A percentile compares a stretch with the other conserved stretches of the same genome.
These are phyloP conservation scores for Pseudogymnoascus sp. DNA, from an alignment of 2,329 filamentous ascomycete species.

Conservation along the genomic window DNA sequence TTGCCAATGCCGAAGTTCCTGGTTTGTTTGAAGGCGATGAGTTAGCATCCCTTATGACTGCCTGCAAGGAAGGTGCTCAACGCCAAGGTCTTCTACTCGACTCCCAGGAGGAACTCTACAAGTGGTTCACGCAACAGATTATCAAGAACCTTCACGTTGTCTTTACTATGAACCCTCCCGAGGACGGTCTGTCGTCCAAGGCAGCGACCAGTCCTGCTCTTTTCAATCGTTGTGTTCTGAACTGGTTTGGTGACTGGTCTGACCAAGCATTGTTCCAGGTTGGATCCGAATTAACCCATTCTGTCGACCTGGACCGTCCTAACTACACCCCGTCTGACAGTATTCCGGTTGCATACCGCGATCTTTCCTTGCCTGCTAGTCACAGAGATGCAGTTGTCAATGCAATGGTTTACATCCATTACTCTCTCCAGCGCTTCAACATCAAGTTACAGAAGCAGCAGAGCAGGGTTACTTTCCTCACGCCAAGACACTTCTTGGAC, in stretches of 20 bases:
- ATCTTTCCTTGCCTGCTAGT: constrained; percentile 73
- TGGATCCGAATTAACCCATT: constrained; percentile 87
- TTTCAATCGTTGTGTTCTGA: constrained; percentile 99
- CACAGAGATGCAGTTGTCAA: constrained; percentile 93
- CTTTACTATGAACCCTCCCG: constrained; percentile 99
- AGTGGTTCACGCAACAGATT: constrained; percentile 99
- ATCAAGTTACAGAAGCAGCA: constrained; percentile 82
- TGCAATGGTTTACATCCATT: constrained; percentile 97
- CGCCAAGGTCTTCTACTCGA: constrained; percentile 90
- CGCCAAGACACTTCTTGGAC: constrained; percentile 92
- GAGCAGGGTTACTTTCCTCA: constrained; percentile 85
- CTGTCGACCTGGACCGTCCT: constrained; percentile 86
- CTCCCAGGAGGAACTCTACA: constrained; percentile 98
- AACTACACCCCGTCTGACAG: constrained; percentile 83
- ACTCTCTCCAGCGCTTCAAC: constrained; percentile 89
- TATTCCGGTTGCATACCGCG: constrained; percentile 86
- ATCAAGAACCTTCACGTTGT: constrained; percentile 98
- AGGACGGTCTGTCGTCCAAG: constrained; percentile 90
- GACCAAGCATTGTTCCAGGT: constrained; percentile 98
- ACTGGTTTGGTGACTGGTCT: constrained; percentile 99
- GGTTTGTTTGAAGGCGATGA: constrained; percentile 99
- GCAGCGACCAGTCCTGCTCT: constrained; percentile 94
- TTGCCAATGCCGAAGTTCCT: constrained; percentile 98
- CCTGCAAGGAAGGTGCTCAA: constrained; percentile 96
- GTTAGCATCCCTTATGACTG: constrained; percentile 96